Base-by-base conservation (phyloP, 139 green algal species). In the Pleodorina starrii region DNA sequence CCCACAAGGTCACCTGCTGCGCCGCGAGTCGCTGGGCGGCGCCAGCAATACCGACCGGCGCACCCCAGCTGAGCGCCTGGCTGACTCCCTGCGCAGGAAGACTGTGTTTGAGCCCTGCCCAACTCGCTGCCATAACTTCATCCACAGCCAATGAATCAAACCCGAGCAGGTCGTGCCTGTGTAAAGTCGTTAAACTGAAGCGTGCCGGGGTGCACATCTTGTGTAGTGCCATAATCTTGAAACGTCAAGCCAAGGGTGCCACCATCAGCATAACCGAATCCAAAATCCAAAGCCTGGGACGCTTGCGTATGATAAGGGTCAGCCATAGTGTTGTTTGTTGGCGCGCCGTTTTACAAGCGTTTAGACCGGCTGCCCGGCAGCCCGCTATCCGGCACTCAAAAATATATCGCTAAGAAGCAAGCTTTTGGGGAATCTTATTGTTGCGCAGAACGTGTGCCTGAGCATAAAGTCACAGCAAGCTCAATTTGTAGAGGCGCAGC, bases 101-200 rank as follows among this genome's bases (percentile, higher is more conserved):
- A n/a, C n/a, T n/a, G n/a, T n/a, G n/a, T n/a, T n/a, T n/a, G n/a
- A n/a, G n/a, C n/a, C n/a, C n/a, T n/a, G n/a, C n/a, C n/a, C n/a
- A n/a, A n/a, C n/a, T n/a, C n/a, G n/a, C n/a, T n/a, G n/a, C n/a
- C n/a, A n/a, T n/a, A n/a, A n/a, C n/a, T n/a, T n/a, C n/a, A n/a
- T n/a, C n/a, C n/a, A n/a, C n/a, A n/a, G n/a, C n/a, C n/a, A n/a
- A n/a, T n/a, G n/a, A n/a, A n/a, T n/a, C n/a, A n/a, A n/a, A n/a
- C n/a, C n/a, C n/a, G n/a, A n/a, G n/a, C n/a, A n/a, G n/a, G 46
- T 2, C 68, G 11, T 72, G 29, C 84, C 68, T 89, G 84, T 6
- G 84, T 89, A 48, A 89, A 84, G 43, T 89, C 72, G 36, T 60
- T 69, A 60, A 92, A 78, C 57, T 89, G 82, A 32, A 86, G 59